Conservation (phyloP, 148 eudicot species). For the Silene uniflora region DNA sequence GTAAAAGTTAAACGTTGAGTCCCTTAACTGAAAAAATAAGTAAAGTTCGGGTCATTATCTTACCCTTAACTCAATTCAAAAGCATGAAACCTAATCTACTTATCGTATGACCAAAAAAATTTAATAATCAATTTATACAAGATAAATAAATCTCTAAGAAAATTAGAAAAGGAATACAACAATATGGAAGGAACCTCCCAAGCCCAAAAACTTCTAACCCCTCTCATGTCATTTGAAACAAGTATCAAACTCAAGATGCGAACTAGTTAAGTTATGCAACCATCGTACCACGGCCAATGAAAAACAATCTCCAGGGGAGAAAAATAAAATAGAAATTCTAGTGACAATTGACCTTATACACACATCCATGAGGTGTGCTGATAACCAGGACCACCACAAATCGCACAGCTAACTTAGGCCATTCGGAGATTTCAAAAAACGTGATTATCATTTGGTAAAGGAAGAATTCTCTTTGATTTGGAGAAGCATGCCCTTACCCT, state of each 20-base stretch:
- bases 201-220: constrained; percentile 6
- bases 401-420: constrained; percentile 10
- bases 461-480: background rate
- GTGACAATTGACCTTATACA: constrained; percentile 28
- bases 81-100: background rate
- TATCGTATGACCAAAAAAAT: constrained; percentile 8
- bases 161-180: constrained; percentile 12
- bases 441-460: background rate
- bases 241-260: constrained; percentile 20
- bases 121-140: background rate
- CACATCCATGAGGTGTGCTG: constrained; percentile 36
- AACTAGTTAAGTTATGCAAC: constrained; percentile 13
- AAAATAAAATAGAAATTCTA: constrained; percentile 24
- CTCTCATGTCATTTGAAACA: constrained; percentile 13
- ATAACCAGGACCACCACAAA: constrained; percentile 21
- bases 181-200: background rate
- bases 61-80: too few relatives aligned
- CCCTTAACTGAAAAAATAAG: too few relatives aligned
- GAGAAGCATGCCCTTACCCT: constrained; percentile 6
- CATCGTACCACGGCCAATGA: constrained; percentile 22
- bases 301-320: constrained; percentile 17
- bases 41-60: too few relatives aligned
- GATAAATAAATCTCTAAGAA: background rate
- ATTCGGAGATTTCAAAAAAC: constrained; percentile 5
- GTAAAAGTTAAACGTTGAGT: too few relatives aligned